Evolutionary conservation across 257 asterid species (phyloP).

Genomic region (Parsonsia alboflavescens): DNA sequence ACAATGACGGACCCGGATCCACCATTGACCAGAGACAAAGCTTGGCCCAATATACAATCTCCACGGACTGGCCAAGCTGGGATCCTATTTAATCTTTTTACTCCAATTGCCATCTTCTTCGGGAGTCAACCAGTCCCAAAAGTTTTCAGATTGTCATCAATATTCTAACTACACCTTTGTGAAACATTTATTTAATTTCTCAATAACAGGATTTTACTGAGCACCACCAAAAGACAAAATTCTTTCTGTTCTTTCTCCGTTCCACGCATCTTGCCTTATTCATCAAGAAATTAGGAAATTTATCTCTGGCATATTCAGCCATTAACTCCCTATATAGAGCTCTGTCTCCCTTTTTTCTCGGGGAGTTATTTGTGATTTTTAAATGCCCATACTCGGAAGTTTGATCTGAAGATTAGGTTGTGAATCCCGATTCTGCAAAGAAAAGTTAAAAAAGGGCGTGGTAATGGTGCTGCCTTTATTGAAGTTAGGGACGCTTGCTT

Average conservation of each 20-base stretch:
- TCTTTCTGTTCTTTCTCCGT: slow-evolving; percentile 7
- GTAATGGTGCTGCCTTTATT: slow-evolving; percentile 69
- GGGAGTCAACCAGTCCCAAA: neutral
- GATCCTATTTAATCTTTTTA: neutral
- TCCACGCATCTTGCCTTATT: slow-evolving; percentile 30
- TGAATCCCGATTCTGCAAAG: neutral
- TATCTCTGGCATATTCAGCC: neutral
- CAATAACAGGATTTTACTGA: neutral
- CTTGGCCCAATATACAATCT: too few species aligned
- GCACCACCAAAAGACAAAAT: neutral
- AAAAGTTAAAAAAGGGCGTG: neutral
- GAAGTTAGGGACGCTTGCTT: slow-evolving; percentile 95
- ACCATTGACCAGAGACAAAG: too few species aligned
- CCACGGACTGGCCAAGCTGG: neutral
- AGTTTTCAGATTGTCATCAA: neutral
- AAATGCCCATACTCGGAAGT: slow-evolving; percentile 2
- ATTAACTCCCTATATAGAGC: neutral
- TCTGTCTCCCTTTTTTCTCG: neutral
- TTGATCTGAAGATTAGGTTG: neutral
- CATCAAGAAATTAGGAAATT: slow-evolving; percentile 30
- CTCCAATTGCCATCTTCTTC: neutral
- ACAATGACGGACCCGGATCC: too few species aligned
- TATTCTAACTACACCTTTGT: neutral
- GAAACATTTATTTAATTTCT: neutral
- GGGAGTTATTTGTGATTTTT: neutral